Evolutionary conservation across 495 filamentous ascomycete genomes (phyloP).

Genomic region (Letharia lupina): DNA sequence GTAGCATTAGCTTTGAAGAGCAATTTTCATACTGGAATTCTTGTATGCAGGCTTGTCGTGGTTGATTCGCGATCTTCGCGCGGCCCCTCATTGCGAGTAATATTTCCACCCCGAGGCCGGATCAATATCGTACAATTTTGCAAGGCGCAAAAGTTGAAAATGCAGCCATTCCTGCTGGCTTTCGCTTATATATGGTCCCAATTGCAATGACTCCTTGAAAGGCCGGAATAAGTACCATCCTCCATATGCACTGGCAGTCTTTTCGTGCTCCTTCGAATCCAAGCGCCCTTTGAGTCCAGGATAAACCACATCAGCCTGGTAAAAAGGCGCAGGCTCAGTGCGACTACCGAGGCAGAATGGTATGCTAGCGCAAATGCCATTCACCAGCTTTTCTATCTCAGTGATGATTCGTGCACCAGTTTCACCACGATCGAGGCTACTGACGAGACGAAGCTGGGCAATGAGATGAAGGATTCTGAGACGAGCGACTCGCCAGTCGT

Average conservation of each 20-base stretch:
- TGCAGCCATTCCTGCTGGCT: conserved; percentile 17
- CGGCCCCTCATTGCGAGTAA: no score
- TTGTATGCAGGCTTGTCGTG: no score
- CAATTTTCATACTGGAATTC: no score
- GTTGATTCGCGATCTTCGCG: no score
- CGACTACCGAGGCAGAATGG: conserved; percentile 20
- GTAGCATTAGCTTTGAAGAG: no score
- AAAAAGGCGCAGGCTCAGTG: conserved; percentile 9
- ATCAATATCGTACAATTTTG: conserved; percentile 10
- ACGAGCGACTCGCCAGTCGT: conserved; percentile 17
- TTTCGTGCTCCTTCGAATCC: conserved; percentile 16
- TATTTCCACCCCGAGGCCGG: background rate
- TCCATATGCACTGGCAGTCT: conserved; percentile 18
- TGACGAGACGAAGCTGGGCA: background rate
- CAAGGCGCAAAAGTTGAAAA: conserved; percentile 18
- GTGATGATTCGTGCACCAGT: background rate
- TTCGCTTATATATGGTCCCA: conserved; percentile 10
- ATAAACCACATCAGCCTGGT: conserved; percentile 13
- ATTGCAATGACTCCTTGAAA: conserved; percentile 12
- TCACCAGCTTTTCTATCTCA: conserved; percentile 14
- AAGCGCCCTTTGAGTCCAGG: conserved; percentile 9
- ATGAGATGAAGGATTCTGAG: conserved; percentile 19
- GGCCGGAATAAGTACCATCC: conserved; percentile 31
- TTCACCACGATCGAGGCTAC: background rate
- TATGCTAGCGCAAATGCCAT: conserved; percentile 17